phyloP scores from a whole-genome alignment of 331 rosid genomes.

The Spiraea crenata region DNA sequence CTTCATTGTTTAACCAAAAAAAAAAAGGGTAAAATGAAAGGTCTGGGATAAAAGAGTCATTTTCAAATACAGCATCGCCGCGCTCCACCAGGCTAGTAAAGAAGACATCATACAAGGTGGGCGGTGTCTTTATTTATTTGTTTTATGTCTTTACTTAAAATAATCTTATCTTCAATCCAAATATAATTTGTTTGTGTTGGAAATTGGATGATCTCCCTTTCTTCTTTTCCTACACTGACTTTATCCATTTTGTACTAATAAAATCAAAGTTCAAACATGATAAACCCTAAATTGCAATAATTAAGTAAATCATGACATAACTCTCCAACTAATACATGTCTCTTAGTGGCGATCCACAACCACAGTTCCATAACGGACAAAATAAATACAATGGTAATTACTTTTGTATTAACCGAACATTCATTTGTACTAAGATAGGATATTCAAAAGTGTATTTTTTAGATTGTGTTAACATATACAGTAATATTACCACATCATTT shows the following conservation, averaged over 20 bases:
- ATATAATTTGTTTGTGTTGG: neutral
- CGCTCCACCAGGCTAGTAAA: neutral
- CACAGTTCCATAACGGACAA: neutral
- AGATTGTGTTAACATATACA: no score
- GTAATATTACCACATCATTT: no score
- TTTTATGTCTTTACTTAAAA: no score
- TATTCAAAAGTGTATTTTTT: no score
- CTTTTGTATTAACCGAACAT: neutral
- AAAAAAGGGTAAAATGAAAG: no score
- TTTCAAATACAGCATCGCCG: neutral
- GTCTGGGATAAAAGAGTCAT: slow-evolving; percentile 9
- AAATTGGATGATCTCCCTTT: no score
- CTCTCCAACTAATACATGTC: neutral
- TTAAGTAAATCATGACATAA: neutral
- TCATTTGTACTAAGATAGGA: no score
- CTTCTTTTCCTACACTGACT: neutral
- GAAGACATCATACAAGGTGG: neutral
- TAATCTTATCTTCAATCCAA: neutral
- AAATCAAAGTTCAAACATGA: neutral
- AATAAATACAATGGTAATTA: neutral
- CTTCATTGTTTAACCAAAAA: no score
- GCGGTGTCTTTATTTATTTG: slow-evolving; percentile 21
- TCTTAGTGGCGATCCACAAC: neutral
- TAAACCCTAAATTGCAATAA: neutral
- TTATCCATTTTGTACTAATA: neutral